Evolutionary conservation across 176 grass and related monocot species (phyloP).

Genomic region (Zea luxurians): DNA sequence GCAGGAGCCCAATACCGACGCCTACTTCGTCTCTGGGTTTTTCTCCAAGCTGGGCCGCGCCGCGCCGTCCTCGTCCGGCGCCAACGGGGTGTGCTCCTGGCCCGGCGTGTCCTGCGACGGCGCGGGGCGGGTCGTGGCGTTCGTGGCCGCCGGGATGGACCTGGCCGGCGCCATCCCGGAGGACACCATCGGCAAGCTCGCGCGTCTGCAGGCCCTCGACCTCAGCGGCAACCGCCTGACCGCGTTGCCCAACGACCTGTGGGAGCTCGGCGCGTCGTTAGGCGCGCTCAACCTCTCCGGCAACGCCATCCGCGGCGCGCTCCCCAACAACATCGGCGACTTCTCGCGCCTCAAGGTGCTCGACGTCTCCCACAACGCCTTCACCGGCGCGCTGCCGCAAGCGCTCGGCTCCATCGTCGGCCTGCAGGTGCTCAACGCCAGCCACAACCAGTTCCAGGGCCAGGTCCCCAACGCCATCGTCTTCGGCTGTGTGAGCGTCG

Average conservation of each 20-base stretch:
- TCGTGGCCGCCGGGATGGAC: constrained; percentile 54
- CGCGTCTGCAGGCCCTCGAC: constrained; percentile 57
- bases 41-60: constrained; percentile 50
- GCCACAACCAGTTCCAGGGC: constrained; percentile 59
- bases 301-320: constrained; percentile 60
- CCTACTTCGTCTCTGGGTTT: constrained; percentile 63
- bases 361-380: constrained; percentile 74
- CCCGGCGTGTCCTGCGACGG: constrained; percentile 57
- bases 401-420: constrained; percentile 54
- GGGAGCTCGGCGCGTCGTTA: constrained; percentile 74
- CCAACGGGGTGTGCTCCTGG: constrained; percentile 56
- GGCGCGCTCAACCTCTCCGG: constrained; percentile 69
- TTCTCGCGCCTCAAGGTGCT: constrained; percentile 62
- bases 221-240: constrained; percentile 73
- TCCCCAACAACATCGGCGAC: constrained; percentile 73
- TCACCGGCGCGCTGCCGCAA: constrained; percentile 57
- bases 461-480: constrained; percentile 42
- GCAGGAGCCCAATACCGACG: constrained; percentile 87
- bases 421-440: constrained; percentile 56
- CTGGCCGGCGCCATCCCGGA: constrained; percentile 65
- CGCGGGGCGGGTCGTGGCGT: constrained; percentile 43
- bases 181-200: constrained; percentile 78
- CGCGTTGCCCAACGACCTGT: constrained; percentile 61
- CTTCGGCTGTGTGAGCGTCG: constrained; percentile 42
- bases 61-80: constrained; percentile 22